Evolutionary conservation across 352 stramenopile species (phyloP), one percentile per base, ranked within the genome.

Genomic region (Phytopythium chamaehyphon): DNA sequence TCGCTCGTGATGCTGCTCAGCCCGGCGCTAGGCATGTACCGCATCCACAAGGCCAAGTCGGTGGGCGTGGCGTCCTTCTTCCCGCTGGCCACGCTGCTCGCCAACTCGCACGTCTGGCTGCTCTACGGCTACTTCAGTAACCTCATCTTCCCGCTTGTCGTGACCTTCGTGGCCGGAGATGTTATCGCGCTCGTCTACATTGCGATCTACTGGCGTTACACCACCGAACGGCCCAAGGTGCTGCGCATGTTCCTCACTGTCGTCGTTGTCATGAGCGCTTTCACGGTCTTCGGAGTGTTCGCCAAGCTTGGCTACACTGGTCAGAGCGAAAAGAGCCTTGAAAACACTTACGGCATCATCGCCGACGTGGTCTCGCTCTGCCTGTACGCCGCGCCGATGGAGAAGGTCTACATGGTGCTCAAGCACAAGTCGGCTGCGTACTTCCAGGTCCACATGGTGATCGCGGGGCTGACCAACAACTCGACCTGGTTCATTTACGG

Each of bases 361-460:
- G 56, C 62, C 2, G 53, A 73, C 39, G 52, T 69, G 21, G 65
- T 62, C 5, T 60, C 58, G 14, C 56, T 77, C 39, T 74, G 68
- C n/a, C 44, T 78, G 38, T 79, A 79, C 45, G 69, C 56, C 5
- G 59, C 66, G 1, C 66, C 66, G 0, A 62, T 76, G 57, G 69
- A 76, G 61, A 71, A 66, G 35, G 42, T 80, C 21, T 61, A 59
- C 28, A 63, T 68, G n/a, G 69, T 79, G 22, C 56, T 76, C 33
- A 64, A 64, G 39, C 46, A 69, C 55, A 69, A 70, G 45, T 80
- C 60, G 12, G 72, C 54, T n/a, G 59, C 68, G n/a, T 83, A 77
- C 62, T 69, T 86, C 45, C 72, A 75, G 37, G 66, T 86, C 43
- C 58, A 75, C 45, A 73, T 86, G 60, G 65, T 80, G 14, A 40